Evolutionary conservation across 2,329 filamentous ascomycete genomes (phyloP).

Genomic region (Zymoseptoria pseudotritici): DNA sequence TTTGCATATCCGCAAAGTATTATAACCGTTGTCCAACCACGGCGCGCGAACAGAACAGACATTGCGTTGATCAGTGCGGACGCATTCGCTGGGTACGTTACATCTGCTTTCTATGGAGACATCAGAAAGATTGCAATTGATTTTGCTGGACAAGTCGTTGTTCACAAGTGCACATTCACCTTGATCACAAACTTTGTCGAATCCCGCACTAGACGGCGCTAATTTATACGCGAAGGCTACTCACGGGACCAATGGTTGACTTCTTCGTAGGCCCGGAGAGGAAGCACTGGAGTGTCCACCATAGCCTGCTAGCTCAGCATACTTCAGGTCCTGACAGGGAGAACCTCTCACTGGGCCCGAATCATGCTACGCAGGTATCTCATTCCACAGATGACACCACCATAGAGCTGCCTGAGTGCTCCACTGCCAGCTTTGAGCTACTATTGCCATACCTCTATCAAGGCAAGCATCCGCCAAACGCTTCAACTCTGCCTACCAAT

Average conservation of each 20-base stretch:
- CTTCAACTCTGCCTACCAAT: slow-evolving; percentile 36
- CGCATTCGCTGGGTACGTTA: slow-evolving; percentile 47
- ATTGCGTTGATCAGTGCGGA: slow-evolving; percentile 42
- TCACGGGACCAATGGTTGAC: slow-evolving; percentile 46
- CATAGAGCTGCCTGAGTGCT: slow-evolving; percentile 43
- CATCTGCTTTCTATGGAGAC: slow-evolving; percentile 18
- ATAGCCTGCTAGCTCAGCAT: slow-evolving; percentile 47
- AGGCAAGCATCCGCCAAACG: slow-evolving; percentile 43
- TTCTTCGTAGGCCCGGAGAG: slow-evolving; percentile 43
- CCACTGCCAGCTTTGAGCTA: slow-evolving; percentile 46
- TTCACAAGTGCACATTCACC: slow-evolving; percentile 12
- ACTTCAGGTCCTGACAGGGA: slow-evolving; percentile 40
- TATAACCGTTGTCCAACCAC: slow-evolving; percentile 27
- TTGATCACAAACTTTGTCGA: slow-evolving; percentile 9
- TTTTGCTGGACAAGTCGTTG: slow-evolving; percentile 11
- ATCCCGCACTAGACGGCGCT: slow-evolving; percentile 28
- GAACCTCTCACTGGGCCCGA: slow-evolving; percentile 9
- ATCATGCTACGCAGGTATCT: not conserved
- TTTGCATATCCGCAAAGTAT: slow-evolving; percentile 39
- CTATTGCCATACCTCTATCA: slow-evolving; percentile 52
- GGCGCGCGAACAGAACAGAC: slow-evolving; percentile 40
- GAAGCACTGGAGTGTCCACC: slow-evolving; percentile 46
- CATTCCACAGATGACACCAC: slow-evolving; percentile 30
- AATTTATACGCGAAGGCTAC: slow-evolving; percentile 42
- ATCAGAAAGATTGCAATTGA: too few relatives aligned